A percentile compares a stretch with the other conserved stretches of the same genome.
These are phyloP conservation scores for Globisporangium solare DNA, from an alignment of 352 stramenopile species.

Conservation along the genomic window DNA sequence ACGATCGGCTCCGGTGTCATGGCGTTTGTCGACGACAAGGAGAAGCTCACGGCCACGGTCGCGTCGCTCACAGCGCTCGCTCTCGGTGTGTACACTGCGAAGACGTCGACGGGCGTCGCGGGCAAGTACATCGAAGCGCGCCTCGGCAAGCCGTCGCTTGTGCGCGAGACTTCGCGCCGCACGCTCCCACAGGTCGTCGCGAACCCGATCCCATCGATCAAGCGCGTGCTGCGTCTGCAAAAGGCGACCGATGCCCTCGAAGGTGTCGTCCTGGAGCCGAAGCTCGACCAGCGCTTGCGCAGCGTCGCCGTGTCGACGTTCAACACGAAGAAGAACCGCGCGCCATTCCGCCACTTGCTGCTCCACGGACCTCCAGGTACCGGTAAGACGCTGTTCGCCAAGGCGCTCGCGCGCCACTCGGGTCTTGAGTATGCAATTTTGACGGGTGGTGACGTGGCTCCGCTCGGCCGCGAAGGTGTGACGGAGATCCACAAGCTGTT, in stretches of 20 bases:
- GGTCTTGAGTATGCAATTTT: constrained; percentile 99
- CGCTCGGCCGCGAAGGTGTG: constrained; percentile 95
- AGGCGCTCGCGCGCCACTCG: constrained; percentile 94
- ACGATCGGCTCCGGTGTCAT: constrained; percentile 93
- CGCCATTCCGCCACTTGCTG: constrained; percentile 97
- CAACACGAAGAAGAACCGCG: constrained; percentile 98
- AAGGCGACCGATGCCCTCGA: constrained; percentile 92
- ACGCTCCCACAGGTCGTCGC: constrained; percentile 77
- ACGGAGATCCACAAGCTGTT: constrained; percentile 99
- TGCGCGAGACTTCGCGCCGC: constrained; percentile 94
- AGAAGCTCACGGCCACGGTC: constrained; percentile 96
- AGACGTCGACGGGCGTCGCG: constrained; percentile 89
- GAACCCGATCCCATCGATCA: constrained; percentile 84
- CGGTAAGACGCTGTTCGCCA: constrained; percentile 99
- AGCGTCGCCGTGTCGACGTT: constrained; percentile 95
- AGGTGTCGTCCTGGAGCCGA: constrained; percentile 93
- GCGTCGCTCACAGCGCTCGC: constrained; percentile 92
- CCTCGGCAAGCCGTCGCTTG: constrained; percentile 96
- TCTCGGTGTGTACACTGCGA: constrained; percentile 95
- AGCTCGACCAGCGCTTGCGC: constrained; percentile 91
- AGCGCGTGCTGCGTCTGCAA: constrained; percentile 86
- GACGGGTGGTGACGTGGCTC: constrained; percentile 97
- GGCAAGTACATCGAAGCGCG: constrained; percentile 95
- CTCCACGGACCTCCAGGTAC: constrained; percentile 97
- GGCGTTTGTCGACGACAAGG: constrained; percentile 92